Evolutionary conservation across 257 asterid species (phyloP), one percentile per base, ranked within the genome.

Genomic region (Solanum corneliomulleri): DNA sequence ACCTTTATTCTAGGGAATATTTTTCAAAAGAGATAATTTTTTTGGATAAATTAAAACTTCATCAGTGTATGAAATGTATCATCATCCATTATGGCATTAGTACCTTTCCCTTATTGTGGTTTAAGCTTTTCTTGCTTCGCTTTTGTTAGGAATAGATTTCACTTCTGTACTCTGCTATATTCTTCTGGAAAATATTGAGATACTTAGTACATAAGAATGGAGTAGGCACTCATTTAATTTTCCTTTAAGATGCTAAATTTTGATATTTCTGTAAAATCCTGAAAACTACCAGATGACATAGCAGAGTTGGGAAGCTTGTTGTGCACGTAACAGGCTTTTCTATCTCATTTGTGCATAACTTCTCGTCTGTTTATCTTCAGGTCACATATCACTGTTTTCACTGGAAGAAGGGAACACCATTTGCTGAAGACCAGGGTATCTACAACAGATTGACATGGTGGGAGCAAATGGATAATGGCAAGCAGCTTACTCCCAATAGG

Each of bases 351-450:
- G 45, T 49, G 44, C 70, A 81, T 81, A 49, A 81, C 11, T 33
- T 31, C 41, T 68, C 87, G 82, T 76, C 72, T 89, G 85, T 70
- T 25, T 71, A 64, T 39, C 83, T 90, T 41, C 66, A 95, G 98
- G 94, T 95, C 37, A 95, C 98, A 4, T 95, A 95, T 89, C 97
- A 93, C 88, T 94, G 93, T 90, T 95, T 95, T 92, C 98, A 95
- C 85, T 95, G 98, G 98, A 93, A 93, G 90, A 95, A 95, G 91
- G 98, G 98, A 89, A 95, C 98, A n/a, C 98, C 98, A 9, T 95
- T 95, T 88, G 93, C 98, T 89, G 98, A 95, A 89, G 98, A 95
- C 87, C 98, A 95, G 92, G 98, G 98, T 71, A 94, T 95, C 70
- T 95, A 95, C 88, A 94, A 95, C 91, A 80, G 94, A 27, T 89